Evolutionary conservation across 495 filamentous ascomycete genomes (phyloP), one percentile per base, ranked within the genome.

Genomic region (Cercophora samala): DNA sequence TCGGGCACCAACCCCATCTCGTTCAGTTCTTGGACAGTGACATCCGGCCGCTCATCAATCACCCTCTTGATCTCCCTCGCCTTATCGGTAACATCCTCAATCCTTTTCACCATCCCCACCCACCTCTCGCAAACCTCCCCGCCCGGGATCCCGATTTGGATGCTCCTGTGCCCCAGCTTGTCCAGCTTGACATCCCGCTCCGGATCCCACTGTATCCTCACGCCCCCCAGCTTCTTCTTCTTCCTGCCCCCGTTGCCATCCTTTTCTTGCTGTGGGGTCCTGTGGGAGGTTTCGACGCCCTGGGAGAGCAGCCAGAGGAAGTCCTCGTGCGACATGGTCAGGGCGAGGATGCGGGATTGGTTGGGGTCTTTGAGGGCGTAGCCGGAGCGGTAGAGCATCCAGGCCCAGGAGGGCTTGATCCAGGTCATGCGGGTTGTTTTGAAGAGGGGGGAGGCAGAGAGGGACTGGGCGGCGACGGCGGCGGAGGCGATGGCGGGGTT

Each of bases 361-460:
- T 76, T 65, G 0, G 68, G 5, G 65, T 81, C 77, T 66, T 88
- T 87, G 66, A 76, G 77, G 8, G 80, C 79, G 73, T 85, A 88
- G 9, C 85, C 86, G 52, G 78, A 77, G 51, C 84, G 84, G 67
- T 86, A 89, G 70, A 88, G 82, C 85, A 89, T 88, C 87, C 87
- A 90, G 63, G 77, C 75, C 82, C 85, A 90, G 58, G 78, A 82
- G 5, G 87, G 87, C 69, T 89, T 90, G 64, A 89, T 85, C 87
- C 87, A 90, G 13, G 87, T 90, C 87, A 89, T 89, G 51, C 87
- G 79, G 0, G 69, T 72, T 32, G 77, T 72, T n/a, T 64, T 70
- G 77, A 89, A 89, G 9, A 77, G 70, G 1, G 85, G 78, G 1
- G 82, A 85, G 23, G 84, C 81, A 58, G 77, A 67, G 62, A 89